These are phyloP conservation scores for Peltaster fructicola DNA, from an alignment of 2,329 filamentous ascomycete species.

Conservation along the genomic window DNA sequence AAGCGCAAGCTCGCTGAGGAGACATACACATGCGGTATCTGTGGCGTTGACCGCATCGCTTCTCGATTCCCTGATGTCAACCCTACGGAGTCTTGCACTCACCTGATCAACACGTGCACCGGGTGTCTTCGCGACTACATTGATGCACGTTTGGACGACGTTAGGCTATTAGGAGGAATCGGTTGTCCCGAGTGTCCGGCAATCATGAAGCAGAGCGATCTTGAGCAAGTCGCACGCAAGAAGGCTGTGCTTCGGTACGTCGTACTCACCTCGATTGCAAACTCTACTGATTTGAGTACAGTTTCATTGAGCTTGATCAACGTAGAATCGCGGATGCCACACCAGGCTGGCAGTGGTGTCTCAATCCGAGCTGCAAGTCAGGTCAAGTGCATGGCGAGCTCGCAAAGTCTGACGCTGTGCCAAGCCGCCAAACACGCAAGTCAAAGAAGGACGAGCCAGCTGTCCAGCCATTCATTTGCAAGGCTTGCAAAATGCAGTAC, in stretches of 20 bases:
- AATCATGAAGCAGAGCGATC: conserved; percentile 26
- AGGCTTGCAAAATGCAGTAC: conserved; percentile 12
- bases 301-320: conserved; percentile 17
- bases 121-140: conserved; percentile 22
- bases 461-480: conserved; percentile 15
- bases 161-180: conserved; percentile 28
- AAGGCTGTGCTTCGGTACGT: conserved; percentile 31
- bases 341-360: conserved; percentile 35
- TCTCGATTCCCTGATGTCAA: conserved; percentile 17
- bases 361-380: conserved; percentile 29
- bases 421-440: conserved; percentile 1
- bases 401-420: neutral
- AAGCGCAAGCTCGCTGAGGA: conserved; percentile 4
- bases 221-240: conserved; percentile 28
- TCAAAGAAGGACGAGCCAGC: conserved; percentile 18
- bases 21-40: conserved; percentile 9
- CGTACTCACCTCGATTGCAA: conserved; percentile 13
- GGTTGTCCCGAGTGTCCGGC: conserved; percentile 33
- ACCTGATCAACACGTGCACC: conserved; percentile 20
- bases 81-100: conserved; percentile 19
- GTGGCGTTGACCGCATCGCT: conserved; percentile 6
- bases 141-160: conserved; percentile 10
- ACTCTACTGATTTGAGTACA: conserved; percentile 24
- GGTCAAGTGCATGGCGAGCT: conserved; percentile 28
- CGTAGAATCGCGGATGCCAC: conserved; percentile 11